These are phyloP conservation scores for Fusarium dimerum DNA, from an alignment of 2,329 filamentous ascomycete genomes.

Conservation along the genomic window DNA sequence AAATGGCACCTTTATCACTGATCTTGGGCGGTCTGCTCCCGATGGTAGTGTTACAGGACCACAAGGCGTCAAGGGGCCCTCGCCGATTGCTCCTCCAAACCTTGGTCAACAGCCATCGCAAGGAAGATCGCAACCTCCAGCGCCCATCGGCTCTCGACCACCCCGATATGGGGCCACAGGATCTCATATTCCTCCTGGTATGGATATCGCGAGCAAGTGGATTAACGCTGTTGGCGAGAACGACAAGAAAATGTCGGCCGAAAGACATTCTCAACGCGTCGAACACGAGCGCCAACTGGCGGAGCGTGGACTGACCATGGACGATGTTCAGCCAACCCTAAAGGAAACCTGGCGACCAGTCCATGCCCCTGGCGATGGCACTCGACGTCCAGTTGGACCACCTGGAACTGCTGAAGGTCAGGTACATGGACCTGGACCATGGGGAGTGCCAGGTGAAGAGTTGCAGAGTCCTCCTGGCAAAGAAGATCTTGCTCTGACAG, in stretches of 20 bases:
- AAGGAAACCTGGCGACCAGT: slow-evolving; percentile 57
- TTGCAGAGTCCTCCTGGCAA: slow-evolving; percentile 10
- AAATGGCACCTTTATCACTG: slow-evolving; percentile 74
- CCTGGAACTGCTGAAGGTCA: slow-evolving; percentile 32
- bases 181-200: slow-evolving; percentile 31
- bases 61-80: slow-evolving; percentile 42
- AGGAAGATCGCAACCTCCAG: slow-evolving; percentile 31
- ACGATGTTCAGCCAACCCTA: slow-evolving; percentile 49
- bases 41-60: slow-evolving; percentile 38
- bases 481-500: slow-evolving; percentile 24
- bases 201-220: slow-evolving; percentile 44
- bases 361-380: slow-evolving; percentile 39
- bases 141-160: slow-evolving; percentile 35
- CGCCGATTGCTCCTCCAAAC: slow-evolving; percentile 46
- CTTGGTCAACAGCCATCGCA: slow-evolving; percentile 27
- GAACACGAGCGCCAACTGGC: slow-evolving; percentile 46
- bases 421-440: slow-evolving; percentile 29
- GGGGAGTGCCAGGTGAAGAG: slow-evolving; percentile 35
- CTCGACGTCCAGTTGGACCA: slow-evolving; percentile 28
- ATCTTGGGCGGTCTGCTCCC: slow-evolving; percentile 49
- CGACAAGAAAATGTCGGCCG: slow-evolving; percentile 46
- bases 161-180: slow-evolving; percentile 31
- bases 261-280: slow-evolving; percentile 40
- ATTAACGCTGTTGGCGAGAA: slow-evolving; percentile 44
- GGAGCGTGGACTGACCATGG: slow-evolving; percentile 45